phyloP scores from a whole-genome alignment of 768 basidiomycete genomes.

The Phlebiopsis gigantea region DNA sequence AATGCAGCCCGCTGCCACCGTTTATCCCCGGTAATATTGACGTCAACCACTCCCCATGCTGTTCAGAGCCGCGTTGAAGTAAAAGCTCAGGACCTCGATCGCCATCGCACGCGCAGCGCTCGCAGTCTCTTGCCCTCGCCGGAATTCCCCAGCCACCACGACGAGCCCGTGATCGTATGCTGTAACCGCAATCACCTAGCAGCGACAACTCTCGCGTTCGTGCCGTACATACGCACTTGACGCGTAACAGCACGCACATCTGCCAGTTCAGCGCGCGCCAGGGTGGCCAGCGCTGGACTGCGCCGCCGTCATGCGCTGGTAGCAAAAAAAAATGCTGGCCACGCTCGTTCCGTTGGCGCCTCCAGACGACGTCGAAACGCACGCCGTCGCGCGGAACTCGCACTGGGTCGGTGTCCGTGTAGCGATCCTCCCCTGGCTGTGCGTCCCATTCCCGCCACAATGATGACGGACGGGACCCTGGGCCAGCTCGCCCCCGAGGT shows the following conservation, averaged over 20 bases:
- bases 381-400: no score
- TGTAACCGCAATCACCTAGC: no score
- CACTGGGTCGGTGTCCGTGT: no score
- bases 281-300: background rate
- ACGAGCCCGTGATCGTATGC: no score
- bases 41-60: conserved; percentile 3
- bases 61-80: no score
- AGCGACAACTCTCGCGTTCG: background rate
- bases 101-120: no score
- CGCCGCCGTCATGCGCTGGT: background rate
- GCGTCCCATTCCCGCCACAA: background rate
- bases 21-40: background rate
- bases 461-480: background rate
- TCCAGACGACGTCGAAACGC: background rate
- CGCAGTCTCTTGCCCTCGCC: no score
- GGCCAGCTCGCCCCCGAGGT: background rate
- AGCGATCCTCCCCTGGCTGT: background rate
- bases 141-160: no score
- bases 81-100: no score
- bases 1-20: background rate
- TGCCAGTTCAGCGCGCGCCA: background rate
- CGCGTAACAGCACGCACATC: background rate
- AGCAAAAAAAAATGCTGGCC: no score
- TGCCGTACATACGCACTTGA: background rate
- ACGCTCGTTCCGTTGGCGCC: no score